These are phyloP conservation scores for Pleoardoris graminearum DNA, from an alignment of 2,329 filamentous ascomycete genomes.

Conservation along the genomic window DNA sequence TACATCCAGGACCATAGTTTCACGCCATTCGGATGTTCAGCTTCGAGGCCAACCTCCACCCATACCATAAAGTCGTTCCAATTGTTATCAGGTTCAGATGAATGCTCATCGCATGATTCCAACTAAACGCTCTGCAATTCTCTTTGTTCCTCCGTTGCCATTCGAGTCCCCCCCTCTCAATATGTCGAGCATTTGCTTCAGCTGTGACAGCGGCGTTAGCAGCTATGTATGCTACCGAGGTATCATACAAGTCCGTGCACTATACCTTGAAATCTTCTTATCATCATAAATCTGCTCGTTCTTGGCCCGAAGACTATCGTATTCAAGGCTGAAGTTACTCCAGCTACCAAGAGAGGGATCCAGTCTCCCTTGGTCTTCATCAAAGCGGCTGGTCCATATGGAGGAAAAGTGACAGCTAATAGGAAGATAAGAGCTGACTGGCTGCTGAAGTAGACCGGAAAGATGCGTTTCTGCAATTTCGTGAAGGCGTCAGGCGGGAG, in stretches of 20 bases:
- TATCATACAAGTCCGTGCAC: background rate
- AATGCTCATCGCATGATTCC: slow-evolving; percentile 49
- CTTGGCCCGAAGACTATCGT: slow-evolving; percentile 43
- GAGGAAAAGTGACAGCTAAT: slow-evolving; percentile 41
- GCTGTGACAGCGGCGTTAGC: slow-evolving; percentile 14
- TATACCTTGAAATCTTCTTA: slow-evolving; percentile 38
- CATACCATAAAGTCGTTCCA: slow-evolving; percentile 33
- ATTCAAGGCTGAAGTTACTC: slow-evolving; percentile 42
- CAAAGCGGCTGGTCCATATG: slow-evolving; percentile 36
- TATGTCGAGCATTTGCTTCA: slow-evolving; percentile 19
- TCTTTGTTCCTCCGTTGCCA: slow-evolving; percentile 21
- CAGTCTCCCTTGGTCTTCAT: slow-evolving; percentile 22
- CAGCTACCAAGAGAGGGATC: slow-evolving; percentile 36
- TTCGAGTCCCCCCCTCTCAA: background rate
- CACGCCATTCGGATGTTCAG: slow-evolving; percentile 14
- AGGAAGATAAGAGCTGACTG: slow-evolving; percentile 44
- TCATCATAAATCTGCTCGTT: slow-evolving; percentile 39
- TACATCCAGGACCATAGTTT: no score
- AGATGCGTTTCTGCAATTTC: slow-evolving; percentile 45
- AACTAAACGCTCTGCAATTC: slow-evolving; percentile 39
- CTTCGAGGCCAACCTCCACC: slow-evolving; percentile 25
- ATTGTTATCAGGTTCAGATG: slow-evolving; percentile 49
- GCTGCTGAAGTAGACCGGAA: slow-evolving; percentile 46
- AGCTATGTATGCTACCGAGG: background rate
- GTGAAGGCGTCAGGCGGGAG: slow-evolving; percentile 47